Evolutionary conservation across 306 rosid species (phyloP).

Genomic region (Lagenaria siceraria): DNA sequence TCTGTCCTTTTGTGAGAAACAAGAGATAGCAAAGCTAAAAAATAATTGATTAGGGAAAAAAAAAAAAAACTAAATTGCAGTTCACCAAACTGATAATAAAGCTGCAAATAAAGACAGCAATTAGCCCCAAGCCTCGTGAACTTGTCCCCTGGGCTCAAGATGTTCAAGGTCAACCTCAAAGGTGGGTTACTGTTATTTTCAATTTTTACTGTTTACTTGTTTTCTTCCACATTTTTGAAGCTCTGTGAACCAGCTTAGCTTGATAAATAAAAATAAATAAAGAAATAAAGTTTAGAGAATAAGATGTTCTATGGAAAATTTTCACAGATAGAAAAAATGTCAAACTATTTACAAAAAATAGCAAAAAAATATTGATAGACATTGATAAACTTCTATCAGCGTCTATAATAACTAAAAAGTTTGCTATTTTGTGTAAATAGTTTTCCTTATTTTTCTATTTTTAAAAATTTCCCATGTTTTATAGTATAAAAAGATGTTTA

Average conservation of each 20-base stretch:
- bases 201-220: constrained; percentile 4
- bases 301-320: no score
- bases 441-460: no score
- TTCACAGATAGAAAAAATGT: no score
- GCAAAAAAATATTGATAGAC: no score
- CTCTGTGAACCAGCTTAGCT: not conserved
- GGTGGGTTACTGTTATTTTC: constrained; percentile 13
- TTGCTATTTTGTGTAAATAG: no score
- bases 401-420: no score
- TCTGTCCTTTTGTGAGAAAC: constrained; percentile 15
- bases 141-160: constrained; percentile 23
- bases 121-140: constrained; percentile 25
- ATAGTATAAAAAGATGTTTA: no score
- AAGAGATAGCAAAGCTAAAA: constrained; percentile 19
- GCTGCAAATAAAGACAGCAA: constrained; percentile 27
- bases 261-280: not conserved
- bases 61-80: constrained; percentile 9
- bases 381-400: no score
- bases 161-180: constrained; percentile 25
- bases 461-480: no score
- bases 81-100: constrained; percentile 18
- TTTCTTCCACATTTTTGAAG: constrained; percentile 13
- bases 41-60: constrained; percentile 37
- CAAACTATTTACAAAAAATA: no score
- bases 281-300: not conserved